Percentiles rank a stretch among this genome's conserved stretches.
These are phyloP conservation scores for Calonectria pteridis DNA, from an alignment of 2,329 filamentous ascomycete genomes.

Conservation along the genomic window DNA sequence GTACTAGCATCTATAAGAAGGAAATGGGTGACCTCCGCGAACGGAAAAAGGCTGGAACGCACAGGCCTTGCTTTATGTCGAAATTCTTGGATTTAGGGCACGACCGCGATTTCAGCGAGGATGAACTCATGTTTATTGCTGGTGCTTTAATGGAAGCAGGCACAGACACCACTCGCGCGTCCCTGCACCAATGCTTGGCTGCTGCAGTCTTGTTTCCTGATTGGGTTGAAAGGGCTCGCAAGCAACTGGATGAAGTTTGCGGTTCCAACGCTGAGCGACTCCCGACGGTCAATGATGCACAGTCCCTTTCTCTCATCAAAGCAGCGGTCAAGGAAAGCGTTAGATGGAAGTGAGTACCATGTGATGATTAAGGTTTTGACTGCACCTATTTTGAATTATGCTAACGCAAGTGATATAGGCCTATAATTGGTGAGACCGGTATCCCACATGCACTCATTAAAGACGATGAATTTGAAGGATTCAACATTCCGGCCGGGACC, in stretches of 20 bases:
- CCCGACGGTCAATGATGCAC: neutral
- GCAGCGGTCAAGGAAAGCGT: conserved; percentile 12
- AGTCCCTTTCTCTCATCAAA: neutral
- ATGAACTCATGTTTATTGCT: conserved; percentile 5
- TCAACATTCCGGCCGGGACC: conserved; percentile 11
- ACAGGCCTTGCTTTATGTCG: conserved; percentile 6
- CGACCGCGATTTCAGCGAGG: neutral
- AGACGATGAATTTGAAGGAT: conserved; percentile 20
- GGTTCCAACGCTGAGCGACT: conserved; percentile 6
- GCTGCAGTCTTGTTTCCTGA: conserved; percentile 10
- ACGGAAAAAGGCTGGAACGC: neutral
- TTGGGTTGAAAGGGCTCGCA: conserved; percentile 3
- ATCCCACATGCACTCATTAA: neutral
- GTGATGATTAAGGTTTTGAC: too few relatives aligned
- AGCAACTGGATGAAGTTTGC: conserved; percentile 11
- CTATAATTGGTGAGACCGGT: neutral
- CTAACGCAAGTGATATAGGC: neutral
- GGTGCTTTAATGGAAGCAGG: conserved; percentile 17
- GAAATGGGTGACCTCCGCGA: neutral
- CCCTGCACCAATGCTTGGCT: conserved; percentile 9
- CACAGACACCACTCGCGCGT: neutral
- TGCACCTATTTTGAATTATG: neutral
- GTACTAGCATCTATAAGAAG: neutral
- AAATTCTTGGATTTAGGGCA: neutral
- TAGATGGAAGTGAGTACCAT: neutral